Evolutionary conservation across 2,329 filamentous ascomycete species (phyloP).

Genomic region (Chaetomiaceae sp.): DNA sequence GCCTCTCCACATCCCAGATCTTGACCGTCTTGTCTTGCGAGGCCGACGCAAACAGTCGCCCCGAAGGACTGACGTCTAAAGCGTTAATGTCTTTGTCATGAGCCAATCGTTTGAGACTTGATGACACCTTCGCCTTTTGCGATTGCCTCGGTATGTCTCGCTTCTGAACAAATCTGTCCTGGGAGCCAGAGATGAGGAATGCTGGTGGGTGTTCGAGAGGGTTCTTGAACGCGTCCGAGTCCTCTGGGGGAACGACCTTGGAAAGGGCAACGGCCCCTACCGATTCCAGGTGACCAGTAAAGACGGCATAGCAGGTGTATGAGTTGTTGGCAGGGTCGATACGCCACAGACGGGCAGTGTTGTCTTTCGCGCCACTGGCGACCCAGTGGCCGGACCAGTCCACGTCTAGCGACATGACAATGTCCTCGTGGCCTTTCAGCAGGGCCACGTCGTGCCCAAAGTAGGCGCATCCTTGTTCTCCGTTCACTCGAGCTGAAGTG

Average conservation of each 20-base stretch:
- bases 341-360: constrained; percentile 85
- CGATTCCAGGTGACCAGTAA: constrained; percentile 91
- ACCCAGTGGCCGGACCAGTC: constrained; percentile 98
- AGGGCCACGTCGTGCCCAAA: constrained; percentile 87
- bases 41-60: constrained; percentile 84
- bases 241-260: constrained; percentile 58
- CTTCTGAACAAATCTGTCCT: constrained; percentile 91
- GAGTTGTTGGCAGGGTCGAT: constrained; percentile 69
- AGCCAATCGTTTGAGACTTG: constrained; percentile 81
- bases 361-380: constrained; percentile 93
- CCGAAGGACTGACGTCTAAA: constrained; percentile 69
- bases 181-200: constrained; percentile 85
- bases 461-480: constrained; percentile 42
- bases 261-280: constrained; percentile 84
- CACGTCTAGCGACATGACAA: constrained; percentile 87
- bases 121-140: constrained; percentile 45
- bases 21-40: constrained; percentile 97
- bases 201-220: constrained; percentile 74
- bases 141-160: constrained; percentile 69
- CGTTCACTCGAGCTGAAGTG: constrained; percentile 27
- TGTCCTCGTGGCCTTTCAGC: constrained; percentile 87
- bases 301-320: constrained; percentile 47
- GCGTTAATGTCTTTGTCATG: constrained; percentile 99
- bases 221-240: constrained; percentile 63
- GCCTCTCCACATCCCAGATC: constrained; percentile 87